These are phyloP conservation scores for Ceratobasidium theobromae DNA, from an alignment of 1,284 basidiomycete species.

Conservation along the genomic window DNA sequence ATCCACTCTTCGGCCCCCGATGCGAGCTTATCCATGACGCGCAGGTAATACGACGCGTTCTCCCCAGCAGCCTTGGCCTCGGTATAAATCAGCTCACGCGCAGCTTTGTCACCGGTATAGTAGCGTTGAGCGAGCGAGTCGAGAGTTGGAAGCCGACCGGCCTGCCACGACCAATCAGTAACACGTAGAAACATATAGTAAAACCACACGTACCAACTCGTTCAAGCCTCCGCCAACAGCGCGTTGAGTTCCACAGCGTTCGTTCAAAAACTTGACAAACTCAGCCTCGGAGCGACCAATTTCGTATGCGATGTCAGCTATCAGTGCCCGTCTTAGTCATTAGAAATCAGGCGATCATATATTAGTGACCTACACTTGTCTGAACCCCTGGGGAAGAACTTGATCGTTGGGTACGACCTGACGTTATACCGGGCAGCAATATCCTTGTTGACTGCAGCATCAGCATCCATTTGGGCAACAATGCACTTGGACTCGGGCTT, in stretches of 20 bases:
- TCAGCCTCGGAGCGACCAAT: conserved; percentile 66
- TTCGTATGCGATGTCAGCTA: conserved; percentile 66
- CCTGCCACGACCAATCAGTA: conserved; percentile 47
- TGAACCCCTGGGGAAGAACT: conserved; percentile 83
- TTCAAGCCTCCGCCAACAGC: conserved; percentile 78
- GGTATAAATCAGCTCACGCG: conserved; percentile 61
- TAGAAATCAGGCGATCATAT: not conserved
- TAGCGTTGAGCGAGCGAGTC: conserved; percentile 80
- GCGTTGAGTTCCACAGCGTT: conserved; percentile 85
- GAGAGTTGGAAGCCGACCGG: conserved; percentile 78
- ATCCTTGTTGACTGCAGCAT: conserved; percentile 75
- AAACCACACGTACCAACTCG: conserved; percentile 55
- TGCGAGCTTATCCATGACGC: conserved; percentile 87
- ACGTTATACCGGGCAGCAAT: conserved; percentile 77
- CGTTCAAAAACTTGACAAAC: conserved; percentile 77
- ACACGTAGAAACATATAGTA: not conserved
- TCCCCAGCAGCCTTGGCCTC: conserved; percentile 51
- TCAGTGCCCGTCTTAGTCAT: conserved; percentile 35
- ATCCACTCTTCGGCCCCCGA: conserved; percentile 76
- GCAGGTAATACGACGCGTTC: conserved; percentile 66
- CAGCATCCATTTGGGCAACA: conserved; percentile 89
- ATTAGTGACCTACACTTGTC: conserved; percentile 27
- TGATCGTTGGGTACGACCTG: conserved; percentile 84
- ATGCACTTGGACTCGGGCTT: conserved; percentile 78
- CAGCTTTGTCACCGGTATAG: conserved; percentile 61